Evolutionary conservation across 2,329 filamentous ascomycete species (phyloP), one percentile per base, ranked within the genome.

Genomic region (Coleophoma eucalyptorum): DNA sequence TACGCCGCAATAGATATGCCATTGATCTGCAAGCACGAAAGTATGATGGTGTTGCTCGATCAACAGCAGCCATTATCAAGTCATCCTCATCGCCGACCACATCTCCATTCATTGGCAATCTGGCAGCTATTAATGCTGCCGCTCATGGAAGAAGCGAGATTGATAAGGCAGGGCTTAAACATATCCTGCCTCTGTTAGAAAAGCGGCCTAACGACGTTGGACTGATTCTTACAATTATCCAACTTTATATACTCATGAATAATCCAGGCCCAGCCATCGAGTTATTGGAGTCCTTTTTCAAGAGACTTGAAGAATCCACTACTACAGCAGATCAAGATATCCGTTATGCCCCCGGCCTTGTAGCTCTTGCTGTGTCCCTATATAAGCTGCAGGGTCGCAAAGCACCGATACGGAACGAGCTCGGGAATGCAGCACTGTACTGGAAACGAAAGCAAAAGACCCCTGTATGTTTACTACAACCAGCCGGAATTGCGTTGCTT

Each of bases 401-500:
- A 57, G 73, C 77, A 20, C 84, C 88, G 31, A 83, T 89, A 54
- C 88, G 88, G 55, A 70, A 74, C 6, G 89, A 94, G 63, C 76
- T 97, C 16, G 81, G 84, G 52, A 89, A 87, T 67, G 90, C 93
- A 16, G 90, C 90, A 11, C 75, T 79, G 13, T 86, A 95, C 71
- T 97, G 94, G 92, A 80, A 83, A 48, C 74, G 77, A 43, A 86
- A 84, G 58, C 73, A 78, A 10, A 75, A 79, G 57, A 67, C 73
- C 56, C 69, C 84, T 0, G 69, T 77, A n/a, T 80, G 87, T 1
- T 80, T 97, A 5, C 77, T 96, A 46, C 84, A 85, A 51, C 89
- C 91, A 49, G 90, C 92, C 7, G 93, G 89, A n/a, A 79, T 87
- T 40, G 85, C 90, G 44, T 80, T 97, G 10, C 81, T 97, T 44